These are phyloP conservation scores for Podila clonocystis DNA, from an alignment of 192 early-diverging fungal genomes.

Conservation along the genomic window DNA sequence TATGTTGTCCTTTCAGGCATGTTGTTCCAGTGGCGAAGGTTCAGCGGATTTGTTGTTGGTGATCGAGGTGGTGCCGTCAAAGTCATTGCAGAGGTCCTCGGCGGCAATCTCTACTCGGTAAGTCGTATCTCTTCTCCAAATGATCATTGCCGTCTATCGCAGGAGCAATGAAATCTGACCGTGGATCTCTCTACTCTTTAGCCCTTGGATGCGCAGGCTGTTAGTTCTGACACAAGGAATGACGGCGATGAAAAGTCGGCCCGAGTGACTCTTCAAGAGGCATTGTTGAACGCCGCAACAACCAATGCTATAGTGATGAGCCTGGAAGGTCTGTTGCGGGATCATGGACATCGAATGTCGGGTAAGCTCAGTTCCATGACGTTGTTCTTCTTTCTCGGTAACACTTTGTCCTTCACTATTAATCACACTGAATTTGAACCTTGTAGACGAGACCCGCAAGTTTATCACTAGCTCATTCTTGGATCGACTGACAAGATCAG, in stretches of 20 bases:
- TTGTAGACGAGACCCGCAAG: slow-evolving; percentile 31
- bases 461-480: slow-evolving; percentile 43
- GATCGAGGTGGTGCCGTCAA: slow-evolving; percentile 49
- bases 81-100: slow-evolving; percentile 37
- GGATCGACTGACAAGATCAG: slow-evolving; percentile 36
- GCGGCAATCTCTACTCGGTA: slow-evolving; percentile 46
- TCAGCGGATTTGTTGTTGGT: slow-evolving; percentile 48
- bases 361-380: neutral
- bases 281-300: slow-evolving; percentile 33
- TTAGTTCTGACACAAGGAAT: slow-evolving; percentile 4
- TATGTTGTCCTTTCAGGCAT: slow-evolving; percentile 31
- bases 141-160: neutral
- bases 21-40: slow-evolving; percentile 49
- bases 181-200: neutral
- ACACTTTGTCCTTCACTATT: neutral
- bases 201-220: slow-evolving; percentile 29
- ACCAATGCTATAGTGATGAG: slow-evolving; percentile 50
- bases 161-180: neutral
- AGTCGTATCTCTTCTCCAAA: neutral
- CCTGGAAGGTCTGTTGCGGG: slow-evolving; percentile 40
- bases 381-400: neutral
- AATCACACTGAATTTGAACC: neutral
- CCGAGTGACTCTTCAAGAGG: slow-evolving; percentile 21
- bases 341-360: slow-evolving; percentile 47
- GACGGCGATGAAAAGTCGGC: slow-evolving; percentile 23